A percentile compares a stretch with the other conserved stretches of the same genome.
These are phyloP conservation scores for Mucuna pruriens DNA, from an alignment of 306 rosid species.

Conservation along the genomic window DNA sequence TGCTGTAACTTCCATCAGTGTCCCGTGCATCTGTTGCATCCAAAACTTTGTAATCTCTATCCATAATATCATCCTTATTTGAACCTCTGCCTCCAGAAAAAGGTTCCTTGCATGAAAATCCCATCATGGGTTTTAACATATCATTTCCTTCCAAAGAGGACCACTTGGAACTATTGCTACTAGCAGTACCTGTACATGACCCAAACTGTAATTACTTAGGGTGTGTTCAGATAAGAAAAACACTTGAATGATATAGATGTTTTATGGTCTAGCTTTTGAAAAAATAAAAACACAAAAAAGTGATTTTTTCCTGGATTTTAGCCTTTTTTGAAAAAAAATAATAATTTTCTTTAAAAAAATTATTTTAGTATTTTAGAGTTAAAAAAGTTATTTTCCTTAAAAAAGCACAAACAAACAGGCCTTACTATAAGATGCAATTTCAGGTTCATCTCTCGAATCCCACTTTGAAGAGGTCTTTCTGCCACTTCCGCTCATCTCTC, in stretches of 20 bases:
- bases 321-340: neutral
- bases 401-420: neutral
- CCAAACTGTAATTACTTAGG: slow-evolving; percentile 57
- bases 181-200: slow-evolving; percentile 62
- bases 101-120: slow-evolving; percentile 58
- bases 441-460: slow-evolving; percentile 74
- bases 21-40: slow-evolving; percentile 65
- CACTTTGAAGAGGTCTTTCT: slow-evolving; percentile 79
- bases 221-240: slow-evolving; percentile 12
- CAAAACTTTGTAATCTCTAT: slow-evolving; percentile 54
- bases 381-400: neutral
- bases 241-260: slow-evolving; percentile 6
- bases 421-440: slow-evolving; percentile 54
- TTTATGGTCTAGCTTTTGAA: neutral
- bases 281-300: neutral
- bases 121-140: slow-evolving; percentile 52
- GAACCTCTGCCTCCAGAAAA: slow-evolving; percentile 69
- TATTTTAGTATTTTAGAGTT: neutral
- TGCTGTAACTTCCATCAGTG: slow-evolving; percentile 60
- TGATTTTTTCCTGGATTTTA: neutral
- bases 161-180: slow-evolving; percentile 64
- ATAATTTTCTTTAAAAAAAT: neutral
- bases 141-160: slow-evolving; percentile 64
- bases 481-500: slow-evolving; percentile 79
- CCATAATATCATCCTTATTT: slow-evolving; percentile 53